Evolutionary conservation across 352 stramenopile genomes (phyloP), one percentile per base, ranked within the genome.

Genomic region (Phytophthora quininea): DNA sequence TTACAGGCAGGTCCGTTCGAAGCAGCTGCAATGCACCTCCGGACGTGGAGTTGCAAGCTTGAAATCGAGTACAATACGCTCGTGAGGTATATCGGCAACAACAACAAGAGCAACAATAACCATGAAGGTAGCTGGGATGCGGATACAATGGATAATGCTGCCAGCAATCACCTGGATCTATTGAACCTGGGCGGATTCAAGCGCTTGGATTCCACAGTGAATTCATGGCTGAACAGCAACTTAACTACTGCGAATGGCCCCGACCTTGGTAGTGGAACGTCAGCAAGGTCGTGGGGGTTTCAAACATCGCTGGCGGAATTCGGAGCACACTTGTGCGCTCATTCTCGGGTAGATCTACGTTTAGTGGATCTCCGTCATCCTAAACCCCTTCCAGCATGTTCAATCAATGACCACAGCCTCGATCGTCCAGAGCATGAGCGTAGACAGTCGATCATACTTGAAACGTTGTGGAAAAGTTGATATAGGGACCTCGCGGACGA

Each of bases 1-100:
- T 67, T 76, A 19, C 59, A 65, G 15, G 77, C 67, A 12, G 64
- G 66, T 30, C 77, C 83, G 31, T 76, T 90, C 37, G 82, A 89
- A 32, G 81, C 83, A 51, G 77, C 61, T 8, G 77, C 78, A 31
- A 72, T 78, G 49, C 71, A 70, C 52, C 66, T 89, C 5, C 82
- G 79, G 2, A 73, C 74, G 3, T 90, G 77, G 77, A 76, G 57
- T n/a, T 64, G 77, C 4, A 66, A 73, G 29, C 48, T 84, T 24
- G 82, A 90, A 61, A 76, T 76, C 42, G 74, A 82, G 53, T 90
- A 86, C 67, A 88, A 88, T 38, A 58, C 71, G 27, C 63, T 61
- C 10, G 37, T 70, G 15, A 51, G 67, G 38, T 61, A 63, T 27
- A 29, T 67, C 27, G 62, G 56, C 11, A 65, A 43, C 27, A 76